These are phyloP conservation scores for Glonium stellatum DNA, from an alignment of 495 filamentous ascomycete genomes.

Conservation along the genomic window DNA sequence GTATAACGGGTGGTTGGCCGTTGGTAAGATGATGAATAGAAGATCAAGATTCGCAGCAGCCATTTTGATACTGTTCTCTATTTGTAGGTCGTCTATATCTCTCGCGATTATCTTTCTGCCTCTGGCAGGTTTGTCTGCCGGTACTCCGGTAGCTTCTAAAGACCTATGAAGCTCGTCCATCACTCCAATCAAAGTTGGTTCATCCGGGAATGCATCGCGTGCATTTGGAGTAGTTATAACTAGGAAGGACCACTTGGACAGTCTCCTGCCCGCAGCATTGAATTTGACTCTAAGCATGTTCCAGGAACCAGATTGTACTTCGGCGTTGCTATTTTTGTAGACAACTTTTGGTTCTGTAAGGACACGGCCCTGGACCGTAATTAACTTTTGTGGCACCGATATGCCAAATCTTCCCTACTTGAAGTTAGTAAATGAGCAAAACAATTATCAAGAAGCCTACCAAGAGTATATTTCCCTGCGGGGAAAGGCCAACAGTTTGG, in stretches of 20 bases:
- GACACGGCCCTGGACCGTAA: conserved; percentile 60
- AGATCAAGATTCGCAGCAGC: conserved; percentile 30
- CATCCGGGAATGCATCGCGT: conserved; percentile 7
- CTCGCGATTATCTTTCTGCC: conserved; percentile 7
- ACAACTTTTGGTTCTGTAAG: conserved; percentile 47
- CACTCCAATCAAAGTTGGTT: conserved; percentile 5
- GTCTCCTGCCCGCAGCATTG: background rate
- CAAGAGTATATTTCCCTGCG: conserved; percentile 23
- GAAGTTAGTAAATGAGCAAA: conserved; percentile 6
- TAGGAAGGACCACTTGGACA: conserved; percentile 9
- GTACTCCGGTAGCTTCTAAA: conserved; percentile 8
- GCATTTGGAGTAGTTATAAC: conserved; percentile 4
- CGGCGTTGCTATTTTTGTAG: conserved; percentile 37
- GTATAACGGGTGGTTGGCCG: conserved; percentile 48
- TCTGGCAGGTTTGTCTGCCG: conserved; percentile 5
- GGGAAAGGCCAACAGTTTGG: conserved; percentile 38
- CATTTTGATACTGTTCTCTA: conserved; percentile 5
- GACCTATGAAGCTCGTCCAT: conserved; percentile 10
- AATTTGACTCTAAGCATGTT: conserved; percentile 17
- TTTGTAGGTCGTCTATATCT: conserved; percentile 5
- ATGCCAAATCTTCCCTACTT: conserved; percentile 49
- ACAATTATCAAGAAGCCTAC: conserved; percentile 5
- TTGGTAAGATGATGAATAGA: conserved; percentile 58
- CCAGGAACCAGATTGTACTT: conserved; percentile 9
- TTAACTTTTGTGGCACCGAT: conserved; percentile 43